Evolutionary conservation across 441 rosid genomes (phyloP).

Genomic region (Brassica hybrid): DNA sequence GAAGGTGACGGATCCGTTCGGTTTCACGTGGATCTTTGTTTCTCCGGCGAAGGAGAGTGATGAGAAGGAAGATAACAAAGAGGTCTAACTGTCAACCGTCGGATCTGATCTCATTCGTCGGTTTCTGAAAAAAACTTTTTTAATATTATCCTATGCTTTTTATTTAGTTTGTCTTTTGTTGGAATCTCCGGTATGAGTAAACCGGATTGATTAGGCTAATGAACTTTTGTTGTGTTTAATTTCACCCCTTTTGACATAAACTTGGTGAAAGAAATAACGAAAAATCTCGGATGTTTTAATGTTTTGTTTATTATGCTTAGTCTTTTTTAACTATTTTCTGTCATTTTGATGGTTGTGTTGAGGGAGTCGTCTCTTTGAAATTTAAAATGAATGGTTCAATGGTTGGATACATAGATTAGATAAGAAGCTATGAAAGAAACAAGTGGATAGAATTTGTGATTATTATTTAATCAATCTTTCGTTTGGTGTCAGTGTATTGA

Average conservation of each 20-base stretch:
- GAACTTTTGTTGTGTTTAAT: conserved; percentile 23
- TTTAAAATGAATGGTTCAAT: no score
- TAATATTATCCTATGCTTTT: conserved; percentile 3
- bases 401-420: no score
- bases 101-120: conserved; percentile 11
- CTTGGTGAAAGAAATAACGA: conserved; percentile 4
- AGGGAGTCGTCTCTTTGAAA: no score
- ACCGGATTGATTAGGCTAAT: conserved; percentile 37
- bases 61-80: conserved; percentile 18
- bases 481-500: no score
- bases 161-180: conserved; percentile 24
- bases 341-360: no score
- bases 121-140: conserved; percentile 12
- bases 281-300: conserved; percentile 1
- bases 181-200: conserved; percentile 7
- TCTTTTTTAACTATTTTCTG: no score
- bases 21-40: conserved; percentile 68
- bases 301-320: neutral
- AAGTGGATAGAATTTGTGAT: no score
- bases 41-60: conserved; percentile 48
- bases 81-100: conserved; percentile 46
- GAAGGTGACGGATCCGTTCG: conserved; percentile 81
- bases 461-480: no score
- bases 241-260: conserved; percentile 28
- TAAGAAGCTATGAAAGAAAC: no score